Evolutionary conservation across 2,329 filamentous ascomycete genomes (phyloP).

Genomic region (Aspergillus sp.): DNA sequence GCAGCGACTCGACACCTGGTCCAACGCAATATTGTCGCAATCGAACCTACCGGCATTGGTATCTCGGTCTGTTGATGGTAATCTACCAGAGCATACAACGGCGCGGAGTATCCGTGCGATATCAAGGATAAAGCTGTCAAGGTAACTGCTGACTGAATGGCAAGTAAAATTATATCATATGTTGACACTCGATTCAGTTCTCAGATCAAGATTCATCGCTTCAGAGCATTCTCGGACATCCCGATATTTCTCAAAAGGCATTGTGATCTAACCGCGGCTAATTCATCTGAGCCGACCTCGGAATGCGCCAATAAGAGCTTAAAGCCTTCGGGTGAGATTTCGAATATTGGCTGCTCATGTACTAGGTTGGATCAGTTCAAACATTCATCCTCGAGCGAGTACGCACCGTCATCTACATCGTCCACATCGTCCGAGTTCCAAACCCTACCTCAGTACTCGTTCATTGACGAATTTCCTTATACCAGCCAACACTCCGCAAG

Average conservation of each 20-base stretch:
- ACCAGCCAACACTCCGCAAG: slow-evolving; percentile 42
- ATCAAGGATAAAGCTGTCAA: slow-evolving; percentile 45
- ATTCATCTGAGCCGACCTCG: slow-evolving; percentile 14
- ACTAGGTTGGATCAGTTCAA: slow-evolving; percentile 31
- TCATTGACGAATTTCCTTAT: slow-evolving; percentile 41
- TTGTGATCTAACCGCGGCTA: slow-evolving; percentile 43
- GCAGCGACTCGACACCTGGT: slow-evolving; percentile 44
- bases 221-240: slow-evolving; percentile 47
- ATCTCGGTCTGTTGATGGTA: slow-evolving; percentile 23
- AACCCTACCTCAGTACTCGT: slow-evolving; percentile 29
- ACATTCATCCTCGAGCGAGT: slow-evolving; percentile 29
- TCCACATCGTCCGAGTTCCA: slow-evolving; percentile 32
- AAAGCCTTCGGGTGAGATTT: slow-evolving; percentile 21
- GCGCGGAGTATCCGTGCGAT: slow-evolving; percentile 43
- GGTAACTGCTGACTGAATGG: slow-evolving; percentile 26
- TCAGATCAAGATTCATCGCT: slow-evolving; percentile 48
- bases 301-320: slow-evolving; percentile 9
- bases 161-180: neutral
- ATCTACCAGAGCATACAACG: slow-evolving; percentile 35
- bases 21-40: slow-evolving; percentile 35
- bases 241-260: slow-evolving; percentile 48
- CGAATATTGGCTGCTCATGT: slow-evolving; percentile 34
- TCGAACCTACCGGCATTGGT: slow-evolving; percentile 31
- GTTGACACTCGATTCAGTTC: slow-evolving; percentile 32
- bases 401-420: slow-evolving; percentile 34